Conservation (phyloP, 306 rosid genomes). For the Abrus pulchellus region DNA sequence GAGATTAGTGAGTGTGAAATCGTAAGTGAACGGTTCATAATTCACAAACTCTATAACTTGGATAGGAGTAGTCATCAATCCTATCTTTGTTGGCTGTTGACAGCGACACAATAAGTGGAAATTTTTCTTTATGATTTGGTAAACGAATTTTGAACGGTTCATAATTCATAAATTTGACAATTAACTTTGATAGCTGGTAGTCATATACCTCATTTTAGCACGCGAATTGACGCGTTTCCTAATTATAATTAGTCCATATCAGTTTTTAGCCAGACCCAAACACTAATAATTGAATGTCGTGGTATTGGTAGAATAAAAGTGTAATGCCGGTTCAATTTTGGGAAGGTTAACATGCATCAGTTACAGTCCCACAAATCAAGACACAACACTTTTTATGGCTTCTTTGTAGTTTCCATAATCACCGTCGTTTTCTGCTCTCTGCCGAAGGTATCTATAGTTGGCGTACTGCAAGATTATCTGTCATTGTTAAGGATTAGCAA, state of each 20-base stretch:
- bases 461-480: conserved; percentile 83
- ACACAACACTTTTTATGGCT: conserved; percentile 46
- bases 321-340: not conserved
- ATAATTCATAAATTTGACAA: conserved; percentile 22
- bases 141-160: not conserved
- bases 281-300: not conserved
- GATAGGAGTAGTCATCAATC: not conserved
- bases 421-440: not conserved
- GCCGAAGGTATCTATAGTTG: conserved; percentile 55
- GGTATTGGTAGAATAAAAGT: not conserved
- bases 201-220: not conserved
- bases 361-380: conserved; percentile 45
- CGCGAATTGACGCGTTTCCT: not conserved
- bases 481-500: conserved; percentile 57
- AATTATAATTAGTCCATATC: not conserved
- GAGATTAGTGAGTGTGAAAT: not conserved
- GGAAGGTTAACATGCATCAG: not conserved
- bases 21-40: conserved; percentile 29
- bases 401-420: conserved; percentile 50
- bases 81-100: conserved; percentile 9
- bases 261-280: not conserved
- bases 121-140: not conserved
- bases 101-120: not conserved
- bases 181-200: conserved; percentile 1
- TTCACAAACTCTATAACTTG: conserved; percentile 2